Base-by-base conservation (phyloP, 176 grass and related monocot genomes). In the Zea luxurians region DNA sequence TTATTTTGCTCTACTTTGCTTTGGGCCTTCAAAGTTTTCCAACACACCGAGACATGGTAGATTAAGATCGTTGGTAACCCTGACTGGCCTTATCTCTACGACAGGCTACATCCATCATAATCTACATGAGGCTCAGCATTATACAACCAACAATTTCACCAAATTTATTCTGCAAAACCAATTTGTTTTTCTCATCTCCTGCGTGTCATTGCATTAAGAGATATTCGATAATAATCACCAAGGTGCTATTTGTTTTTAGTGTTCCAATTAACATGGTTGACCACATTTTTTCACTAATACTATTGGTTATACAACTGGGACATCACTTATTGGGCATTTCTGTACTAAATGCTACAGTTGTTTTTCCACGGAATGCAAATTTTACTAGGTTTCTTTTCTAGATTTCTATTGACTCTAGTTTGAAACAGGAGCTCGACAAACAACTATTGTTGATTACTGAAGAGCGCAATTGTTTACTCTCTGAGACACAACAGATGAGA, bases 391-490 rank as follows among this genome's bases (percentile, higher is more conserved):
- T 73, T 80, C 70, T 50, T 73, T 68, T 36, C 13, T 48, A 80
- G 5, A 37, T 57, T 80, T 53, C 49, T 77, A 17, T 27, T 69
- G 47, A 54, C 38, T 80, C 16, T 27, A 68, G 71, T 78, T 70
- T 82, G 37, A 65, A 65, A 62, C 84, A 97, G 93, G 86, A 93
- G 47, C 63, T 97, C 59, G 55, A 71, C 27, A 78, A 77, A 67
- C 80, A 97, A 80, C 61, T 91, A 76, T 58, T 83, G 16, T 68
- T 71, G 13, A 71, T 91, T 41, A 87, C 10, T 0, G 83, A 83
- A 87, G 93, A 93, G 86, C 89, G 83, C 1, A 82, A 89, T 66
- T 48, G 42, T 68, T 89, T 97, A 83, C 65, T 80, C 68, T 84
- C 79, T 72, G 62, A 88, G 80, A 83, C 59, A 48, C 68, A 89